phyloP scores from a whole-genome alignment of 208 protist genomes.

The Leptomonas pyrrhocoris region DNA sequence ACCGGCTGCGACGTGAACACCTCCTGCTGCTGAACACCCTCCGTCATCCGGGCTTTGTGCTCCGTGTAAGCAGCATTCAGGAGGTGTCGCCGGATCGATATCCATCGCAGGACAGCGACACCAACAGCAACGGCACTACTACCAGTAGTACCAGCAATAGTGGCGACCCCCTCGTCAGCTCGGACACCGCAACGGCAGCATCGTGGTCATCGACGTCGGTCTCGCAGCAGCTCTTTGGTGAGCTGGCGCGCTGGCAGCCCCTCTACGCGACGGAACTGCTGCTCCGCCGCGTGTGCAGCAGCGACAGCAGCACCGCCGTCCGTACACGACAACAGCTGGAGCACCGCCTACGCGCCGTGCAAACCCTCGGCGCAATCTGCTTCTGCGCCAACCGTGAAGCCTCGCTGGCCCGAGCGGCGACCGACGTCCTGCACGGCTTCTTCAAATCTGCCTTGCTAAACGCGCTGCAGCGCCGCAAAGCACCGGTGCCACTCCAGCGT shows the following conservation, averaged over 20 bases:
- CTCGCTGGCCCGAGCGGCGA: conserved; percentile 71
- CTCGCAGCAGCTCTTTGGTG: conserved; percentile 47
- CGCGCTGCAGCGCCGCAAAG: conserved; percentile 67
- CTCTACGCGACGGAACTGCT: conserved; percentile 73
- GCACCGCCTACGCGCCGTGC: conserved; percentile 67
- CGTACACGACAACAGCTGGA: conserved; percentile 47
- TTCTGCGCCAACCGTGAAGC: conserved; percentile 83
- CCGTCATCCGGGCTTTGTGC: conserved; percentile 84
- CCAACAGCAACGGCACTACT: too few relatives aligned
- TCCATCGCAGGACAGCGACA: not conserved
- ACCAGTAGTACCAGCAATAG: too few relatives aligned
- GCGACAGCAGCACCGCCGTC: not conserved
- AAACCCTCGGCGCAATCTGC: conserved; percentile 74
- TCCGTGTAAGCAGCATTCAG: conserved; percentile 73
- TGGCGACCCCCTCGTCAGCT: too few relatives aligned
- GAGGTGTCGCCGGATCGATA: conserved; percentile 34
- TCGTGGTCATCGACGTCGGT: not conserved
- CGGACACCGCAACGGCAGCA: not conserved
- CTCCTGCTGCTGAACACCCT: conserved; percentile 89
- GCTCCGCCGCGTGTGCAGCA: conserved; percentile 69
- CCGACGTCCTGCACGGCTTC: conserved; percentile 85
- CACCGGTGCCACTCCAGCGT: conserved; percentile 59
- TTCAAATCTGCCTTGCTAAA: conserved; percentile 81
- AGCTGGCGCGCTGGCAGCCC: conserved; percentile 72
- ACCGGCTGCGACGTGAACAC: conserved; percentile 59